These are phyloP conservation scores for Cryptosporidium felis DNA, from an alignment of 169 alveolate species.

Conservation along the genomic window DNA sequence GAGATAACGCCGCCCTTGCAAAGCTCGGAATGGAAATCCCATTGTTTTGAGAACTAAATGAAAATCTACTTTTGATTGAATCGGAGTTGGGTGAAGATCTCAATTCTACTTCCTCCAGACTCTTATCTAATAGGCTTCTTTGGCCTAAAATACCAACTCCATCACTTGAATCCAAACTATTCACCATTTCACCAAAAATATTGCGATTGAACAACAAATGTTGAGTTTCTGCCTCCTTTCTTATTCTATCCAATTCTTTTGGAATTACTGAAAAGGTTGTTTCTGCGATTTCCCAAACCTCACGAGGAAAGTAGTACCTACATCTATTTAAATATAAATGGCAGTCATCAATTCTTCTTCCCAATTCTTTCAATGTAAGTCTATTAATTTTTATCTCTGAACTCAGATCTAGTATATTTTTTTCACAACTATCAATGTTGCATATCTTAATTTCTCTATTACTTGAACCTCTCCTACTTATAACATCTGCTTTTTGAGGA, in stretches of 20 bases:
- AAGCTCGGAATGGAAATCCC: constrained; percentile 38
- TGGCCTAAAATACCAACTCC: constrained; percentile 25
- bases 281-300: constrained; percentile 66
- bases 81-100: background rate
- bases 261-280: constrained; percentile 63
- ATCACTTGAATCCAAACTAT: background rate
- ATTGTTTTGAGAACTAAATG: constrained; percentile 21
- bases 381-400: background rate
- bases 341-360: constrained; percentile 46
- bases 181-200: constrained; percentile 64
- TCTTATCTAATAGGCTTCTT: constrained; percentile 15
- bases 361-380: constrained; percentile 5
- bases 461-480: background rate
- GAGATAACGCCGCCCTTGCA: constrained; percentile 39
- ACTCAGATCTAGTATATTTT: background rate
- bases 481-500: background rate
- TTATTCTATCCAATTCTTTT: constrained; percentile 64
- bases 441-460: background rate
- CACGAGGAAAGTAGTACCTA: constrained; percentile 60
- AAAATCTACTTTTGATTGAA: background rate
- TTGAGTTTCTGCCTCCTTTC: constrained; percentile 66
- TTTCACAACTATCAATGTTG: background rate
- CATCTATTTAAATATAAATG: constrained; percentile 49
- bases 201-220: constrained; percentile 51
- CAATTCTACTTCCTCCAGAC: background rate